Evolutionary conservation across 2,329 filamentous ascomycete species (phyloP).

Genomic region (Epicoccum sorghinum): DNA sequence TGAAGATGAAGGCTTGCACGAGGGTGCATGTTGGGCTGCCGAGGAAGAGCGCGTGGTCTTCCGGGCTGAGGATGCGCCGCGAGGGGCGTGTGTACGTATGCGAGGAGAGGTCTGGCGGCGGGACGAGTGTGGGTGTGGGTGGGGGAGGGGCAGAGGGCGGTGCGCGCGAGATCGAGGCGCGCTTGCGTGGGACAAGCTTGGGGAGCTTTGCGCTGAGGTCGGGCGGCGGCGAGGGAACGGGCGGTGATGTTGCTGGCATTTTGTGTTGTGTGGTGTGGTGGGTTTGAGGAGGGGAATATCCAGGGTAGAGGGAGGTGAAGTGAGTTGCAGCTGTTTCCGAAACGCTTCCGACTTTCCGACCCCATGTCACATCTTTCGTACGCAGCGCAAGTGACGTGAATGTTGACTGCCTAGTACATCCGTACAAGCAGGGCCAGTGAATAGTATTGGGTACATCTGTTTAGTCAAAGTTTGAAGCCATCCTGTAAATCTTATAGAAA

Average conservation of each 20-base stretch:
- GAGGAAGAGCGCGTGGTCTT: conserved; percentile 83
- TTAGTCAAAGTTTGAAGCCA: neutral
- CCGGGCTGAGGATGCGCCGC: conserved; percentile 78
- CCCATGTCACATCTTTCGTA: too few species aligned
- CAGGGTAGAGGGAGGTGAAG: neutral
- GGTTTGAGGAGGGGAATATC: neutral
- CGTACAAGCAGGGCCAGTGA: neutral
- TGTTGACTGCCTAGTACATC: neutral
- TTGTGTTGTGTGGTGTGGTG: conserved; percentile 3
- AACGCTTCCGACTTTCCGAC: conserved; percentile 4
- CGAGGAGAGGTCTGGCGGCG: conserved; percentile 66
- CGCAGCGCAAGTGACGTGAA: too few species aligned
- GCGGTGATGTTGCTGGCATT: conserved; percentile 21
- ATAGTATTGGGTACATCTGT: neutral
- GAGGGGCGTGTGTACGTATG: conserved; percentile 70
- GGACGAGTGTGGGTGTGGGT: conserved; percentile 73
- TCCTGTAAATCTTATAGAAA: neutral
- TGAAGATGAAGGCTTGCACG: conserved; percentile 84
- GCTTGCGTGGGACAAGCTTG: conserved; percentile 45
- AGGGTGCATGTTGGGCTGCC: conserved; percentile 76
- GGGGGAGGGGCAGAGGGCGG: conserved; percentile 64
- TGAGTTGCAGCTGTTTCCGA: neutral
- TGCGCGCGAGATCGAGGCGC: conserved; percentile 27
- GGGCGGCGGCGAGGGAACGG: conserved; percentile 19
- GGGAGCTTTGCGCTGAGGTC: conserved; percentile 40